These are phyloP conservation scores for Eudorina sp. DNA, from an alignment of 139 green algal genomes.

Conservation along the genomic window DNA sequence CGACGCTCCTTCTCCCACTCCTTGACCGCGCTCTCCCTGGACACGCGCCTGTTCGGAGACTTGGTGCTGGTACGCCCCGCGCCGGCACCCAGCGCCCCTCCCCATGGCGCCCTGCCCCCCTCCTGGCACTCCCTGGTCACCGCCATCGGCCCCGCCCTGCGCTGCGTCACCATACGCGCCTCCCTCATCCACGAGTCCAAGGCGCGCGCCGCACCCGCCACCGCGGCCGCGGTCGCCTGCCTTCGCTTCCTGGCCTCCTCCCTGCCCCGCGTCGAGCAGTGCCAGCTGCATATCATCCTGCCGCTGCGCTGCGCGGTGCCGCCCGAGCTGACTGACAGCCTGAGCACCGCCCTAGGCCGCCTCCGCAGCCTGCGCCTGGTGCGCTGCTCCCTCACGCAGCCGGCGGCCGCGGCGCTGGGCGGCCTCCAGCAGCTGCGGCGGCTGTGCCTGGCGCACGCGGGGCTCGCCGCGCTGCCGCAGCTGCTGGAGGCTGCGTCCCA, in stretches of 20 bases:
- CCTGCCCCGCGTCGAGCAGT: neutral
- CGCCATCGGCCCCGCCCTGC: neutral
- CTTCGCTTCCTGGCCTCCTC: neutral
- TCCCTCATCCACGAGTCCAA: neutral
- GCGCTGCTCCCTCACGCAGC: neutral
- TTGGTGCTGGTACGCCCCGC: neutral
- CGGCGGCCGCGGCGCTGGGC: conserved; percentile 4
- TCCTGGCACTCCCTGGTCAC: neutral
- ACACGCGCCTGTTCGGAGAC: neutral
- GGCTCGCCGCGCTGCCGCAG: conserved; percentile 19
- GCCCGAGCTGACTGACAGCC: neutral
- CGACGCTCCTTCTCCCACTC: neutral
- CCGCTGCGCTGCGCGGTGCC: conserved; percentile 4
- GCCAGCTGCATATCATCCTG: conserved; percentile 21
- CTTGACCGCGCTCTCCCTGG: neutral
- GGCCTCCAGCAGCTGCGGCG: neutral
- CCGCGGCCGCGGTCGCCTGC: neutral
- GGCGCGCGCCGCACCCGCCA: neutral
- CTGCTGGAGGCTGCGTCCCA: neutral
- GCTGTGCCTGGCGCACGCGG: conserved; percentile 13
- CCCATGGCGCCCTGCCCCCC: neutral
- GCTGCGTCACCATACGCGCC: neutral
- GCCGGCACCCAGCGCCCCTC: neutral
- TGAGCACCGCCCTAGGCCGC: neutral
- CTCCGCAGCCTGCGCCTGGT: conserved; percentile 15